These are phyloP conservation scores for Blastobotrys attinorum DNA, from an alignment of 805 yeast species.

Conservation along the genomic window DNA sequence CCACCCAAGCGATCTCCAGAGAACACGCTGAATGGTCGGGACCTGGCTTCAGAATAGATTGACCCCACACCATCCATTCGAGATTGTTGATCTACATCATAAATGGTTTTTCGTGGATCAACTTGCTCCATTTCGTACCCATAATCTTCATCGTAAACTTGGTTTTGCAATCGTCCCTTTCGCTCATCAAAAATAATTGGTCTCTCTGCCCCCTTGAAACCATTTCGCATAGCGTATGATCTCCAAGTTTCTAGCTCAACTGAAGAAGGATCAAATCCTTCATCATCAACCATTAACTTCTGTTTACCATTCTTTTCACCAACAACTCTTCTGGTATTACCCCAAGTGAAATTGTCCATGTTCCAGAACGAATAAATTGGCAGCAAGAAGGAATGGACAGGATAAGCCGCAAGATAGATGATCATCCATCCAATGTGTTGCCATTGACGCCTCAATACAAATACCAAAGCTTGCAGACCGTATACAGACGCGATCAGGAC, in stretches of 20 bases:
- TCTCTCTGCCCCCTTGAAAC: constrained; percentile 32
- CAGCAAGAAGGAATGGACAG: constrained; percentile 52
- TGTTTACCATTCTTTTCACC: constrained; percentile 48
- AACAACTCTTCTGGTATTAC: constrained; percentile 50
- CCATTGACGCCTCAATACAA: constrained; percentile 38
- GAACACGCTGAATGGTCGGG: constrained; percentile 14
- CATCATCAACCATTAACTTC: constrained; percentile 28
- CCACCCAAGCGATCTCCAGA: constrained; percentile 5
- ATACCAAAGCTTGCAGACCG: constrained; percentile 53
- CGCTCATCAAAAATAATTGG: constrained; percentile 28
- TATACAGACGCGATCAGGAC: constrained; percentile 48
- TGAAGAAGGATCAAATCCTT: constrained; percentile 28
- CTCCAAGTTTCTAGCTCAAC: constrained; percentile 34
- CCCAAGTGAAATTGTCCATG: constrained; percentile 60
- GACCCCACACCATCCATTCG: constrained; percentile 10
- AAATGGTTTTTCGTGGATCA: constrained; percentile 8
- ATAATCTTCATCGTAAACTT: constrained; percentile 17
- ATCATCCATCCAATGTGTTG: constrained; percentile 47
- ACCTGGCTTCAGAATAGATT: constrained; percentile 7
- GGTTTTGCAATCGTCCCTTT: constrained; percentile 26
- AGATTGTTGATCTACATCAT: constrained; percentile 8
- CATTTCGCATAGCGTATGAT: constrained; percentile 29
- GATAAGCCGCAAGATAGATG: constrained; percentile 50
- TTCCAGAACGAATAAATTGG: constrained; percentile 59
- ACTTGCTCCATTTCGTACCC: constrained; percentile 20